phyloP scores from a whole-genome alignment of 768 basidiomycete genomes.

The Mycena kentingensis region DNA sequence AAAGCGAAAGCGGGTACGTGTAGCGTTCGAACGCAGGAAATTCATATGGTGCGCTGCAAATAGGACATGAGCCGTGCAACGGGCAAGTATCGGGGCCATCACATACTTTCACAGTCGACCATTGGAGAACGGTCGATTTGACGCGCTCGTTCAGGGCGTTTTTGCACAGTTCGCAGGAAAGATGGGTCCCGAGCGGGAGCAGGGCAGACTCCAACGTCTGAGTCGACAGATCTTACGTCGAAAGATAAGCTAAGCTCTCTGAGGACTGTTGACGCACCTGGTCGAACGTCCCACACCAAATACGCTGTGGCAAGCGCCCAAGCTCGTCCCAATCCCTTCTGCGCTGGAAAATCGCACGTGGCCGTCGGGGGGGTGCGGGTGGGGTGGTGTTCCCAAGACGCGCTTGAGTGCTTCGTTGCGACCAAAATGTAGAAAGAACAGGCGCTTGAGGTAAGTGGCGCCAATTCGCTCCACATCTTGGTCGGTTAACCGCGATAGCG shows the following conservation, averaged over 20 bases:
- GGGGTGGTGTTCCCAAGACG: conserved; percentile 72
- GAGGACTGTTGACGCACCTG: conserved; percentile 49
- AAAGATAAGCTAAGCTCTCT: neutral
- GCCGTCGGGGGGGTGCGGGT: conserved; percentile 72
- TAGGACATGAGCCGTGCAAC: conserved; percentile 2
- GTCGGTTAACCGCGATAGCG: conserved; percentile 69
- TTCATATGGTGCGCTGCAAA: conserved; percentile 58
- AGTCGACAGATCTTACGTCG: conserved; percentile 64
- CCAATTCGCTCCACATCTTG: conserved; percentile 71
- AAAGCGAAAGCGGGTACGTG: conserved; percentile 2
- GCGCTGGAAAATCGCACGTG: conserved; percentile 69
- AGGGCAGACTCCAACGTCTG: conserved; percentile 73
- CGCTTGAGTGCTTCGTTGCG: conserved; percentile 81
- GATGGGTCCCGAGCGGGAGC: conserved; percentile 65
- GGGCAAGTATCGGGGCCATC: neutral
- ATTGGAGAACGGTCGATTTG: conserved; percentile 68
- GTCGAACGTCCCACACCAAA: conserved; percentile 81
- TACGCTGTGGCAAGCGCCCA: conserved; percentile 85
- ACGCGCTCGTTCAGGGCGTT: conserved; percentile 63
- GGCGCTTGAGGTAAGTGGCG: conserved; percentile 73
- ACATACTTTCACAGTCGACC: conserved; percentile 77
- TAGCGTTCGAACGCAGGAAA: neutral
- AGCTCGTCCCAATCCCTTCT: conserved; percentile 77
- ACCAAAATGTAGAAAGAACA: conserved; percentile 84
- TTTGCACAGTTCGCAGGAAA: conserved; percentile 71